Percentiles rank a stretch among this genome's conserved stretches.
Conservation (phyloP, 768 basidiomycete species). For the Cystoderma amianthinum region DNA sequence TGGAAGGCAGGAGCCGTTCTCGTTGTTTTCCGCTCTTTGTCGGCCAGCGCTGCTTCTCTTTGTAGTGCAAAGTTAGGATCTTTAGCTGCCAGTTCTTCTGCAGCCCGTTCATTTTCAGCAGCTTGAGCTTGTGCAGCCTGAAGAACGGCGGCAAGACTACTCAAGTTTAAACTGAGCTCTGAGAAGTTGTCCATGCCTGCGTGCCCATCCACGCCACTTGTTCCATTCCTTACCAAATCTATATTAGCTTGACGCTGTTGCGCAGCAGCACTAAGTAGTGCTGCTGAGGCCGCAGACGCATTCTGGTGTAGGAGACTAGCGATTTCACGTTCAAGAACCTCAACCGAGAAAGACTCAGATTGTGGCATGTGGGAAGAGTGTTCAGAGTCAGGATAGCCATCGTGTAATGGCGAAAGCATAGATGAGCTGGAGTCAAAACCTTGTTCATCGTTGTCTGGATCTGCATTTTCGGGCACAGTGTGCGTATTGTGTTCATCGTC, state of each 20-base stretch:
- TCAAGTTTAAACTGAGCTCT: conserved; percentile 50
- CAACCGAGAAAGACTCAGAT: conserved; percentile 53
- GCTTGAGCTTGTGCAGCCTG: conserved; percentile 70
- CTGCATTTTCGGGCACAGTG: conserved; percentile 13
- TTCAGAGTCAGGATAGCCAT: conserved; percentile 26
- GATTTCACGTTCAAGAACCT: conserved; percentile 75
- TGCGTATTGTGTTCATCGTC: conserved; percentile 44
- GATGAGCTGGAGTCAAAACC: conserved; percentile 26
- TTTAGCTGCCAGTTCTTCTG: conserved; percentile 36
- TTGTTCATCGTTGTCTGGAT: conserved; percentile 15
- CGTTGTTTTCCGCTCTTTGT: conserved; percentile 47
- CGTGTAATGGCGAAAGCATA: conserved; percentile 30
- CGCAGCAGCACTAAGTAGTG: conserved; percentile 57
- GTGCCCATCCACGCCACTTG: conserved; percentile 19
- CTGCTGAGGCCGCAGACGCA: conserved; percentile 61
- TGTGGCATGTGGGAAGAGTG: conserved; percentile 26
- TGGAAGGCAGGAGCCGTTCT: conserved; percentile 75
- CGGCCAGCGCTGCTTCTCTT: conserved; percentile 34
- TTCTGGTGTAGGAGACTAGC: conserved; percentile 70
- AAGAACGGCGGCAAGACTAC: conserved; percentile 69
- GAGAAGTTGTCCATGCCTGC: conserved; percentile 23
- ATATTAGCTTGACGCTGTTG: conserved; percentile 54
- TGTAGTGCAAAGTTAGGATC: conserved; percentile 35
- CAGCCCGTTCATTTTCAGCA: conserved; percentile 36
- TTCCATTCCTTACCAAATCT: conserved; percentile 22